These are phyloP conservation scores for Sporothrix euskadiensis DNA, from an alignment of 2,329 filamentous ascomycete genomes.

Conservation along the genomic window DNA sequence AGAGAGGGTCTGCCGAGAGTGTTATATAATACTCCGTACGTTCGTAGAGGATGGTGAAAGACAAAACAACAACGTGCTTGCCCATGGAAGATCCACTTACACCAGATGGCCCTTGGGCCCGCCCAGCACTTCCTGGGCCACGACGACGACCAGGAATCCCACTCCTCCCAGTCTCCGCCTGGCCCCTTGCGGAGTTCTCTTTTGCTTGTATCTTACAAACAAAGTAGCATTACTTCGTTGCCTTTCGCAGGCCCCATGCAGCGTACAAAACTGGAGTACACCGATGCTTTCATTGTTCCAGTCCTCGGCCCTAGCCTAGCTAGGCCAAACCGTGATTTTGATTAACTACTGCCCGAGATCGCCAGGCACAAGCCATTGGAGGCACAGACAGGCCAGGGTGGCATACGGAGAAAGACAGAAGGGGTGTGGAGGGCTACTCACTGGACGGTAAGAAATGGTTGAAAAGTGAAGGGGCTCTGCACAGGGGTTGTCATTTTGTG, in stretches of 20 bases:
- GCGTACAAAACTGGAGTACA: not conserved
- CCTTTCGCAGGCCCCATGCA: not conserved
- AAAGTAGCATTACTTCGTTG: not conserved
- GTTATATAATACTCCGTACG: not conserved
- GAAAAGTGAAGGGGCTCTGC: slow-evolving; percentile 11
- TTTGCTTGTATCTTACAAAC: not conserved
- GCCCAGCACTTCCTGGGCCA: not conserved
- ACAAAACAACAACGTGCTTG: slow-evolving; percentile 8
- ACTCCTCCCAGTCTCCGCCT: not conserved
- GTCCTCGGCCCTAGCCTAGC: not conserved
- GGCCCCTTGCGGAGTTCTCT: slow-evolving; percentile 1
- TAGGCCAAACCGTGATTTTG: not conserved
- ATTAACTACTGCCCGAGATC: slow-evolving; percentile 13
- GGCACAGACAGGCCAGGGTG: not conserved
- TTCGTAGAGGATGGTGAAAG: not conserved
- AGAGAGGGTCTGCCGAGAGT: not conserved
- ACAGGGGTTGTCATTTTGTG: not conserved
- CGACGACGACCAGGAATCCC: not conserved
- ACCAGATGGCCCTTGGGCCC: slow-evolving; percentile 4
- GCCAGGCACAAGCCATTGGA: slow-evolving; percentile 18
- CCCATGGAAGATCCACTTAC: slow-evolving; percentile 3
- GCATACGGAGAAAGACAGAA: not conserved
- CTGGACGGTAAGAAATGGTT: slow-evolving; percentile 1
- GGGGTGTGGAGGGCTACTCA: slow-evolving; percentile 3
- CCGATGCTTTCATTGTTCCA: not conserved